A percentile compares a stretch with the other conserved stretches of the same genome.
phyloP scores from a whole-genome alignment of 768 basidiomycete species.

The Podaxis pistillaris region DNA sequence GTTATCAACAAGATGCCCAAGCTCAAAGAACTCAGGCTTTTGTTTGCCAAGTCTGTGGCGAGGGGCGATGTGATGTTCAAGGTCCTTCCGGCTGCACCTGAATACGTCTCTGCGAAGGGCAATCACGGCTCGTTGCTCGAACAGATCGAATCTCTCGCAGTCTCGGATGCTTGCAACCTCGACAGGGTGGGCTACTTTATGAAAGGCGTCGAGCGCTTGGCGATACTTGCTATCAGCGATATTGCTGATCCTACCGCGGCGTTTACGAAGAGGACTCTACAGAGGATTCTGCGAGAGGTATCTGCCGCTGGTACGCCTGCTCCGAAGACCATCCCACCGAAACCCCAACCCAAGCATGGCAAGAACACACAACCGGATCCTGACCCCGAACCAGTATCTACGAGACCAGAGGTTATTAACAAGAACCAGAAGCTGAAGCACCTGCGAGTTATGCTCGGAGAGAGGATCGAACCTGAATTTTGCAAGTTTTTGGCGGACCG shows the following conservation, averaged over 20 bases:
- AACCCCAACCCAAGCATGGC: constrained; percentile 8
- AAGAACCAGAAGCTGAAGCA: constrained; percentile 23
- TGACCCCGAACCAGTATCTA: background rate
- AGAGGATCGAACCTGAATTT: constrained; percentile 32
- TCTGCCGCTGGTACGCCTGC: constrained; percentile 12
- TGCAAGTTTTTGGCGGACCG: constrained; percentile 28
- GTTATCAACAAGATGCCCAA: constrained; percentile 34
- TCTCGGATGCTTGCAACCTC: constrained; percentile 37
- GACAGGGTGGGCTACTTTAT: constrained; percentile 29
- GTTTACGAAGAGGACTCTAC: constrained; percentile 29
- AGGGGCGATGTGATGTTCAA: constrained; percentile 27
- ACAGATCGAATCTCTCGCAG: constrained; percentile 32
- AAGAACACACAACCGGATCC: background rate
- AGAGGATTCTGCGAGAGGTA: constrained; percentile 32
- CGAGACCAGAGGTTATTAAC: constrained; percentile 12
- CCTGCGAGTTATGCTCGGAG: constrained; percentile 40
- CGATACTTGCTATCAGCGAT: constrained; percentile 35
- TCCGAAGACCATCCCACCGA: constrained; percentile 9
- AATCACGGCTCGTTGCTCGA: constrained; percentile 24
- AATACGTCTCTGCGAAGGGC: constrained; percentile 18
- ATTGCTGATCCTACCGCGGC: constrained; percentile 33
- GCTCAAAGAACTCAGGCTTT: constrained; percentile 29
- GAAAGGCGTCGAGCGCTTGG: constrained; percentile 30
- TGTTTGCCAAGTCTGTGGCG: constrained; percentile 27
- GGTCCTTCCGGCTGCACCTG: constrained; percentile 19